Evolutionary conservation across 192 early-diverging fungal species (phyloP), one percentile per base, ranked within the genome.

Genomic region (Jimgerdemannia lactiflua): DNA sequence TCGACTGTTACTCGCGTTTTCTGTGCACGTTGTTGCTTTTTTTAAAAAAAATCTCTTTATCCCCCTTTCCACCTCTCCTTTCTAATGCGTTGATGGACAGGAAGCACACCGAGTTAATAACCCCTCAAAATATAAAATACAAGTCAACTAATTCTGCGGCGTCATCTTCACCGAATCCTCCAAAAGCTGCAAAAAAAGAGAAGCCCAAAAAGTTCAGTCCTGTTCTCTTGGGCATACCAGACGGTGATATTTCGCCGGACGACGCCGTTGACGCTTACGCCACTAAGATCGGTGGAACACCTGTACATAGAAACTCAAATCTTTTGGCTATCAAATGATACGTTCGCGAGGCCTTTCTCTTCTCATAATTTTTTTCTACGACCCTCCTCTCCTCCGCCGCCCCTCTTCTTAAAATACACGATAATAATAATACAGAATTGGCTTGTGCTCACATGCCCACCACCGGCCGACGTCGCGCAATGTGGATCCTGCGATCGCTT

Each of bases 211-310:
- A 83, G 40, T n/a, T 71, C 7, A 70, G 78, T 2, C 77, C 82
- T 14, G 66, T 86, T 20, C 71, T 89, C 4, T 49, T 89, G 65
- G 88, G 85, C 3, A 65, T 87, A 69, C 83, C 85, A 4, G 88
- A 89, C 76, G 80, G 79, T 6, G 71, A 76, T 7, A 84, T 89
- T 72, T 72, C 76, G 17, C 3, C 20, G 3, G 41, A 80, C 66
- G 79, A 88, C 7, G 89, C 89, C 63, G 76, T 66, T 10, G 90
- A 92, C 73, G 79, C 86, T 20, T 92, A 90, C 77, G 49, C 80
- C 0, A 91, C 87, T 43, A 92, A 92, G 77, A 85, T 92, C 70
- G 91, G 91, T 40, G 91, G 91, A 44, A 49, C 81, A 59, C 91
- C 91, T 65, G 90, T 91, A 86, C 42, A 84, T 75, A 41, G 29